Base-by-base conservation (phyloP, 805 yeast genomes). In the Lipomyces starkeyi region DNA sequence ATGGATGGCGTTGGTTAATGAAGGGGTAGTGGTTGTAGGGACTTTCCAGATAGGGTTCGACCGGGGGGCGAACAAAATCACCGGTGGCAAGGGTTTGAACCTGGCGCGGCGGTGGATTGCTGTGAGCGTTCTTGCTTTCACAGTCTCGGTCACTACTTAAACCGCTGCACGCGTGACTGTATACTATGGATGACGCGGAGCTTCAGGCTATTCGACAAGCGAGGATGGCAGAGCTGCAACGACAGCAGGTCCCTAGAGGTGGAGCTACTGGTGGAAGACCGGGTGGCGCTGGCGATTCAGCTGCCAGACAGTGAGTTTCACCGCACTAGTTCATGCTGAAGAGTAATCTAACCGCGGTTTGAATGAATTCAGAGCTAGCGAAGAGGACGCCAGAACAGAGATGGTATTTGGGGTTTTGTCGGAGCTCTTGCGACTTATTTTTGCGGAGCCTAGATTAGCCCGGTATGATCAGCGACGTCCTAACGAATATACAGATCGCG, bases 191-290 rank as follows among this genome's bases (percentile, higher is more conserved):
- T 74, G 94, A 92, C 77, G 79, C 87, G 27, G 99, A 94, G 78
- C 82, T 94, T 67, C 87, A 89, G 73, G 97, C 97, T 40, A 91
- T 94, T 71, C 86, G 98, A 74, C 92, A 91, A 58, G 98, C 98
- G n/a, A 86, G 98, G 73, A 79, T 94, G 73, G 88, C 89, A 29
- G 97, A 94, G 78, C 81, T 94, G 70, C 96, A 91, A 77, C 82
- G 84, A 69, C 77, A 75, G 64, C 75, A 73, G 17, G 72, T 69
- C 32, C 56, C 68, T 11, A 64, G 62, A 22, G 61, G 29, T n/a
- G 66, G 58, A 62, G 69, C 22, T 61, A 67, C 58, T 22, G 69
- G 64, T 27, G 56, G 59, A 14, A 56, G 53, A 17, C 57, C 59
- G 8, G 57, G 53, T 22, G 49, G 55, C 29, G 17, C 59, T 4